These are phyloP conservation scores for Trichoderma gamsii DNA, from an alignment of 495 filamentous ascomycete genomes.

Conservation along the genomic window DNA sequence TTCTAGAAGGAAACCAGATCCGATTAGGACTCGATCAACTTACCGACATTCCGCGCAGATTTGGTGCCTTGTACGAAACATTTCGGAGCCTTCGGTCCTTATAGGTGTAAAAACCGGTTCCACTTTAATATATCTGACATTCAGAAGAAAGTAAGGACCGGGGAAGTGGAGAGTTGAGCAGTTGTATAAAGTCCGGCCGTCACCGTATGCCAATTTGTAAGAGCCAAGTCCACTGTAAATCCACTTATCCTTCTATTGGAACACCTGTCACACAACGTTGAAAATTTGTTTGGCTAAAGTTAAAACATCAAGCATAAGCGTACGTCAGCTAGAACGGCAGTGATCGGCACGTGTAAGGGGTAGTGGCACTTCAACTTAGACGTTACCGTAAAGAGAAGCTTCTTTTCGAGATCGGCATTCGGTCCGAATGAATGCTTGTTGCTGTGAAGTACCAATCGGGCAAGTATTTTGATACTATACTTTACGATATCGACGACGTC, in stretches of 20 bases:
- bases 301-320: background rate
- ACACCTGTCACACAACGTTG: too few species aligned
- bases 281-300: too few species aligned
- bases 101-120: background rate
- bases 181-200: background rate
- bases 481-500: background rate
- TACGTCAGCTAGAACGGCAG: background rate
- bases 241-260: background rate
- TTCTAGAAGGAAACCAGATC: too few species aligned
- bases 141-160: background rate
- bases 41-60: background rate
- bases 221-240: background rate
- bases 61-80: background rate
- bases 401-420: conserved; percentile 4
- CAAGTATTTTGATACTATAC: background rate
- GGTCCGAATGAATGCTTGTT: conserved; percentile 5
- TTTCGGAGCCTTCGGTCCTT: background rate
- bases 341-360: background rate
- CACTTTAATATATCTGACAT: background rate
- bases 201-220: background rate
- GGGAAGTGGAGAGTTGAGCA: background rate
- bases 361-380: background rate
- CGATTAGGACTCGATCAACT: background rate
- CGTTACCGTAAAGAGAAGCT: conserved; percentile 10
- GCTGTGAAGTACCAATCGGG: background rate